These are phyloP conservation scores for Cantharellus anzutake DNA, from an alignment of 768 basidiomycete genomes.

Conservation along the genomic window DNA sequence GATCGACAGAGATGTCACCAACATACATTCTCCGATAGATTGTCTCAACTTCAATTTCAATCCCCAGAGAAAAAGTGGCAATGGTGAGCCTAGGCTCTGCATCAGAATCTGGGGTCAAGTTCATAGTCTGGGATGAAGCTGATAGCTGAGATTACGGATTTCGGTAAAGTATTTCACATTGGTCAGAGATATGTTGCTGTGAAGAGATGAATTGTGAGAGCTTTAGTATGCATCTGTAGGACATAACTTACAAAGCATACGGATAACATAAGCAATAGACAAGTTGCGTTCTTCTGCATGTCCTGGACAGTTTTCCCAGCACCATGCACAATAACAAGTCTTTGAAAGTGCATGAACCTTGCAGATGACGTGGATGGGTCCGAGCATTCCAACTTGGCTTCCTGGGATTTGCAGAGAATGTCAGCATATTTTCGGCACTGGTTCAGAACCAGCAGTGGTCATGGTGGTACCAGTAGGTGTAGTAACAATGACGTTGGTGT, in stretches of 20 bases:
- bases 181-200: constrained; percentile 52
- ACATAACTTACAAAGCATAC: constrained; percentile 49
- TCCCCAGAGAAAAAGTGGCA: constrained; percentile 69
- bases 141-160: constrained; percentile 80
- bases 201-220: background rate
- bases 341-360: no score
- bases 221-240: background rate
- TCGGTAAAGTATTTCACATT: constrained; percentile 78
- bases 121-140: constrained; percentile 92
- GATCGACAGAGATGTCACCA: constrained; percentile 83
- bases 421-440: no score
- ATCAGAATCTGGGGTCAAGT: constrained; percentile 71
- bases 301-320: no score
- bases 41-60: constrained; percentile 81
- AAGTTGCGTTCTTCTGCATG: no score
- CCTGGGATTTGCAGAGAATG: no score
- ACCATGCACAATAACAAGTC: no score
- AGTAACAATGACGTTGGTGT: background rate
- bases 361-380: no score
- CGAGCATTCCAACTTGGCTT: no score
- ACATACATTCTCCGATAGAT: constrained; percentile 99
- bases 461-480: background rate
- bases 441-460: background rate
- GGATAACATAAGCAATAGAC: constrained; percentile 81
- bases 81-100: constrained; percentile 83